These are phyloP conservation scores for Colletotrichum sp. DNA, from an alignment of 2,329 filamentous ascomycete species.

Conservation along the genomic window DNA sequence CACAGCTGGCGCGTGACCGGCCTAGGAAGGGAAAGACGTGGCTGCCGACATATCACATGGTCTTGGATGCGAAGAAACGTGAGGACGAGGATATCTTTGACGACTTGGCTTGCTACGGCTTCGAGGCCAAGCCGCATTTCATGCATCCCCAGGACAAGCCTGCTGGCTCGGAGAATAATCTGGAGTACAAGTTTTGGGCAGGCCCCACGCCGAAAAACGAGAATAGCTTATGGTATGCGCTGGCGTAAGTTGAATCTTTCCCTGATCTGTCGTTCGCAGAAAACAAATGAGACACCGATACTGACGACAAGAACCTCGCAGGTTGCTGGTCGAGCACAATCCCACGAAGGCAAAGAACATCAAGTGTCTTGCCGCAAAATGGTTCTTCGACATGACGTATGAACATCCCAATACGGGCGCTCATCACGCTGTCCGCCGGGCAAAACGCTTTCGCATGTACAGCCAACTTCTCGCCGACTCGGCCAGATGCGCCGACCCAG, in stretches of 20 bases:
- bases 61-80: not conserved
- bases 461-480: not conserved
- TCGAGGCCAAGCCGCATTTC: not conserved
- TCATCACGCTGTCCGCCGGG: not conserved
- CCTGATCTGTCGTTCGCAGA: not conserved
- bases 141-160: not conserved
- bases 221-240: constrained; percentile 6
- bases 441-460: constrained; percentile 5
- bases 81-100: not conserved
- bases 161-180: not conserved
- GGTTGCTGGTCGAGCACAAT: not conserved
- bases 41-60: not conserved
- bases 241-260: not conserved
- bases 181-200: not conserved
- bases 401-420: too few species aligned
- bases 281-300: not conserved
- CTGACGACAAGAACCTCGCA: not conserved
- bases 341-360: not conserved
- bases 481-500: not conserved
- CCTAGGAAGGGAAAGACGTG: not conserved
- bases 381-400: not conserved
- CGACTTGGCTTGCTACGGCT: not conserved
- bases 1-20: not conserved
- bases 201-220: not conserved
- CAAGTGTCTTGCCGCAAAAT: not conserved